Conservation (phyloP, 1,284 basidiomycete species). For the Bondarzewia mesenterica region DNA sequence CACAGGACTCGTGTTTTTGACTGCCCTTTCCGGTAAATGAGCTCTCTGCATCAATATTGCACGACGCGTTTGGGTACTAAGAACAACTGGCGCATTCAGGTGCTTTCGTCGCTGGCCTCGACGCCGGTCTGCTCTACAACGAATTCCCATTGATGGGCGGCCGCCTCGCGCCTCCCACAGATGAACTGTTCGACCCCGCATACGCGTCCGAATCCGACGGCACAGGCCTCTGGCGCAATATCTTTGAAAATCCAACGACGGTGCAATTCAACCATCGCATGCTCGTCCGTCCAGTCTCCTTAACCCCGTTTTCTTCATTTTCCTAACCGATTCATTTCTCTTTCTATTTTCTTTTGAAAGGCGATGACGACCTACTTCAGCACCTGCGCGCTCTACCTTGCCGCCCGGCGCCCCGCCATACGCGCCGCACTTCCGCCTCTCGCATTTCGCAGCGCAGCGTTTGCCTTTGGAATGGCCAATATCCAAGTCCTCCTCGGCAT, state of each 20-base stretch:
- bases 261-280: constrained; percentile 96
- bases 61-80: background rate
- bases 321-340: background rate
- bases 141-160: constrained; percentile 98
- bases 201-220: constrained; percentile 64
- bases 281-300: constrained; percentile 48
- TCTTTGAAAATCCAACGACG: constrained; percentile 96
- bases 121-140: constrained; percentile 95
- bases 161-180: constrained; percentile 70
- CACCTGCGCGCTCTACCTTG: constrained; percentile 57
- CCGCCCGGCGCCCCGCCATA: constrained; percentile 44
- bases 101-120: constrained; percentile 95
- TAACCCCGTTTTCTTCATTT: background rate
- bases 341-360: constrained; percentile 28
- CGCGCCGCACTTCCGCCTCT: constrained; percentile 60
- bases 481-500: constrained; percentile 88
- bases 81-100: constrained; percentile 40
- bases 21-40: constrained; percentile 76
- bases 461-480: constrained; percentile 78
- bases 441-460: constrained; percentile 53
- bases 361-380: constrained; percentile 78
- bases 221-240: constrained; percentile 81
- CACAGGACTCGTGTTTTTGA: constrained; percentile 77
- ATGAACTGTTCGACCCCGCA: constrained; percentile 77
- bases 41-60: background rate